Conservation (phyloP, 495 filamentous ascomycete genomes). For the Paragyromitra xinjiangensis region DNA sequence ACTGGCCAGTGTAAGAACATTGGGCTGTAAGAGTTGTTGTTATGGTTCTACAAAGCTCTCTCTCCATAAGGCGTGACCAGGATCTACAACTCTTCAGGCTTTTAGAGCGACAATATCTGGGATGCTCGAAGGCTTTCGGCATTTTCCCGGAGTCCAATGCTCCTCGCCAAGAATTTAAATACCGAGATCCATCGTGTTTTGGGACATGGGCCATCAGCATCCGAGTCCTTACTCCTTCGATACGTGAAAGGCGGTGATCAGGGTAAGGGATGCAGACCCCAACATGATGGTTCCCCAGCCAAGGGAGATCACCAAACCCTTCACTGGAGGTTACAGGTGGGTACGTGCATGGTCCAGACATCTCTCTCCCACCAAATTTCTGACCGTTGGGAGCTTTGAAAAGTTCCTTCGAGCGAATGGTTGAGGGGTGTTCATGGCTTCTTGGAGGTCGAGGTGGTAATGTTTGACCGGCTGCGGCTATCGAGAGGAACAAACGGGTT, state of each 20-base stretch:
- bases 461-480: slow-evolving; percentile 69
- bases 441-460: slow-evolving; percentile 65
- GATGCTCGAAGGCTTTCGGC: slow-evolving; percentile 41
- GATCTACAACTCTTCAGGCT: slow-evolving; percentile 47
- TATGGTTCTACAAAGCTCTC: slow-evolving; percentile 67
- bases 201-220: slow-evolving; percentile 60
- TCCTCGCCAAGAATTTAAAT: slow-evolving; percentile 49
- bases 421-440: slow-evolving; percentile 69
- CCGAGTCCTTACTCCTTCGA: slow-evolving; percentile 46
- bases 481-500: slow-evolving; percentile 70
- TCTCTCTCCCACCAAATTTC: slow-evolving; percentile 65
- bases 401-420: slow-evolving; percentile 58
- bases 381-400: slow-evolving; percentile 70
- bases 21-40: slow-evolving; percentile 62
- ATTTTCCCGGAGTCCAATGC: slow-evolving; percentile 46
- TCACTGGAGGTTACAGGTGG: slow-evolving; percentile 63
- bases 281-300: slow-evolving; percentile 65
- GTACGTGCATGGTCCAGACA: slow-evolving; percentile 66
- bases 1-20: slow-evolving; percentile 62
- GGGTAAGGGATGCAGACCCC: slow-evolving; percentile 68
- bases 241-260: slow-evolving; percentile 66
- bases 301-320: slow-evolving; percentile 68
- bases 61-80: slow-evolving; percentile 66
- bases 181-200: slow-evolving; percentile 27
- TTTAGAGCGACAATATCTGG: slow-evolving; percentile 44